phyloP scores from a whole-genome alignment of 139 green algal species.

The Micromonas commoda region DNA sequence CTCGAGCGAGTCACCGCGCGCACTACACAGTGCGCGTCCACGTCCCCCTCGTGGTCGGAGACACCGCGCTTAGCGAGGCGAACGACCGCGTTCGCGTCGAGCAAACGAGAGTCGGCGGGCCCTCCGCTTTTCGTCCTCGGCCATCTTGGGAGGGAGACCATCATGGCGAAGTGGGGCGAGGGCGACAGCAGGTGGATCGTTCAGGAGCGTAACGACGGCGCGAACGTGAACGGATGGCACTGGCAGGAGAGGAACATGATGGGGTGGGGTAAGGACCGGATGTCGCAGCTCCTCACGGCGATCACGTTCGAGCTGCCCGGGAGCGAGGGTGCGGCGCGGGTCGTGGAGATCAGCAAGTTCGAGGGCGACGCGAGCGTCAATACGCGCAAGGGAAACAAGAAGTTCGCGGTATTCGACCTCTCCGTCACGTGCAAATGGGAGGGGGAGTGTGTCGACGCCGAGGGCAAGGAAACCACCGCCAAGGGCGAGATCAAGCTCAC shows the following conservation, averaged over 20 bases:
- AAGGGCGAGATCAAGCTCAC: conserved; percentile 51
- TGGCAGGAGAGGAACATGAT: conserved; percentile 64
- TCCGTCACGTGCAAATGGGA: conserved; percentile 58
- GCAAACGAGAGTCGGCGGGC: too few relatives aligned
- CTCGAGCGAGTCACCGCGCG: too few relatives aligned
- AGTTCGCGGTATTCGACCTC: conserved; percentile 66
- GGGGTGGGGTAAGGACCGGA: conserved; percentile 47
- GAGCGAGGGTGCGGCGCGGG: conserved; percentile 27
- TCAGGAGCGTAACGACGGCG: conserved; percentile 58
- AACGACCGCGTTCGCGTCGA: too few relatives aligned
- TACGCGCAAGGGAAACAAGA: conserved; percentile 71
- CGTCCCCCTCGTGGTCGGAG: too few relatives aligned
- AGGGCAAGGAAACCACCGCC: conserved; percentile 29
- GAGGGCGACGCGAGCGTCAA: conserved; percentile 59
- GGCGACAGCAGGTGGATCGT: conserved; percentile 87
- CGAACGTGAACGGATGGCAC: conserved; percentile 79
- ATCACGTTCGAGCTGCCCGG: conserved; percentile 24
- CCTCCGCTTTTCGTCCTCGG: too few relatives aligned
- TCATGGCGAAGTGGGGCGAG: conserved; percentile 82
- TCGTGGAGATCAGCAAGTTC: conserved; percentile 48
- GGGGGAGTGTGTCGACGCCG: conserved; percentile 4
- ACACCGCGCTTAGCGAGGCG: too few relatives aligned
- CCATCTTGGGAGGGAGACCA: too few relatives aligned
- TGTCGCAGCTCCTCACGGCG: conserved; percentile 51
- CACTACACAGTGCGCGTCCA: too few relatives aligned